phyloP scores from a whole-genome alignment of 305 asterid genomes.

The Withania somnifera region DNA sequence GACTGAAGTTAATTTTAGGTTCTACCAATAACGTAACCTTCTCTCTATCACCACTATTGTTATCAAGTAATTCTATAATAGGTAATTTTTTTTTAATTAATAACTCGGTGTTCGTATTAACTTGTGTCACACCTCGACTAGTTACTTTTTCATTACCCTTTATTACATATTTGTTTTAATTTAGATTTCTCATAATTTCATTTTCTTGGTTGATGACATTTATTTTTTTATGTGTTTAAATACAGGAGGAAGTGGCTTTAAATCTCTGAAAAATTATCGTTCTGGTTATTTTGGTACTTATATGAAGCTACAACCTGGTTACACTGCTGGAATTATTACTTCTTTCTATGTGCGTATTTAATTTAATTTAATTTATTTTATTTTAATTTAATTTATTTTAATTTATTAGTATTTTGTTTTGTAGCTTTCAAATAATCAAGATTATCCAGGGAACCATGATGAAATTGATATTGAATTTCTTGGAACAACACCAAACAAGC shows the following conservation, averaged over 20 bases:
- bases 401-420: neutral
- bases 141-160: neutral
- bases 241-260: constrained; percentile 84
- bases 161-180: neutral
- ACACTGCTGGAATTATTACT: constrained; percentile 77
- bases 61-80: neutral
- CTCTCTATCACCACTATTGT: neutral
- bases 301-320: constrained; percentile 65
- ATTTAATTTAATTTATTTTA: neutral
- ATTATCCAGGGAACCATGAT: constrained; percentile 63
- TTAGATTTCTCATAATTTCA: no score
- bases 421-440: constrained; percentile 64
- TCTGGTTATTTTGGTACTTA: constrained; percentile 66
- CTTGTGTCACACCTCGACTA: neutral
- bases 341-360: constrained; percentile 48
- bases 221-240: neutral
- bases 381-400: neutral
- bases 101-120: neutral
- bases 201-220: neutral
- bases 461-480: constrained; percentile 79
- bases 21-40: neutral
- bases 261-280: constrained; percentile 40
- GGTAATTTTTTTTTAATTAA: neutral
- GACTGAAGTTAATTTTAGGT: neutral
- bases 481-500: constrained; percentile 52